Conservation (phyloP, 2,329 filamentous ascomycete genomes). For the Cordyceps fumosorosea region DNA sequence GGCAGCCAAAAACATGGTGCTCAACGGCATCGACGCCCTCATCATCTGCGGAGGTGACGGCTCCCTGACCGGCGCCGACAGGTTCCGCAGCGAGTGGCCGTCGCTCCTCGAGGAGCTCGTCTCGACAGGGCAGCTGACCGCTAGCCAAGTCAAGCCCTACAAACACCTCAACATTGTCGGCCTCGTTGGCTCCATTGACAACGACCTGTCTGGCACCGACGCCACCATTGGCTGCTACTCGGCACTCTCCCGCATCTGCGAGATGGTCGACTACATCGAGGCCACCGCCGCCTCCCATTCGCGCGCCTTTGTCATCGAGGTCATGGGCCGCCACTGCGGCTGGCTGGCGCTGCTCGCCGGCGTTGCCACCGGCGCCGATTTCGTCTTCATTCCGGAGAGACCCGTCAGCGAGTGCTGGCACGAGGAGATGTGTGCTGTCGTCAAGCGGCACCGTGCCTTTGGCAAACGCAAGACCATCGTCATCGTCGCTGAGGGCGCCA, state of each 20-base stretch:
- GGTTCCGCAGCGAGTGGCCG: slow-evolving; percentile 89
- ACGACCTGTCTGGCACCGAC: slow-evolving; percentile 94
- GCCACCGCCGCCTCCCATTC: slow-evolving; percentile 92
- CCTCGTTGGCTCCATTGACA: slow-evolving; percentile 94
- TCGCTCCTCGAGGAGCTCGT: slow-evolving; percentile 81
- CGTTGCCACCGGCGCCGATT: slow-evolving; percentile 91
- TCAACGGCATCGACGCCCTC: slow-evolving; percentile 88
- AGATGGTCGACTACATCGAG: slow-evolving; percentile 95
- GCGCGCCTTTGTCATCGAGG: slow-evolving; percentile 92
- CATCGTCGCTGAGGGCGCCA: slow-evolving; percentile 92
- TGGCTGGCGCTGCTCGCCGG: slow-evolving; percentile 97
- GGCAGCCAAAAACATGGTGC: slow-evolving; percentile 90
- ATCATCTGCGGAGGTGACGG: slow-evolving; percentile 97
- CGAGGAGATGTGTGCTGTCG: slow-evolving; percentile 75
- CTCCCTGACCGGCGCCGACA: slow-evolving; percentile 90
- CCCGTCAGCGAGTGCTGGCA: slow-evolving; percentile 84
- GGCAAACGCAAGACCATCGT: slow-evolving; percentile 98
- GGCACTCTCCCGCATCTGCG: slow-evolving; percentile 84
- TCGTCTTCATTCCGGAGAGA: slow-evolving; percentile 93
- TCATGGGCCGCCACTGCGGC: slow-evolving; percentile 97
- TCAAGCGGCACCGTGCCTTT: slow-evolving; percentile 71
- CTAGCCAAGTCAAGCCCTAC: slow-evolving; percentile 68
- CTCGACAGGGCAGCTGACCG: slow-evolving; percentile 60
- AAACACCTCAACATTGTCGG: slow-evolving; percentile 91
- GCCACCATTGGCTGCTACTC: slow-evolving; percentile 97